Evolutionary conservation across 495 filamentous ascomycete species (phyloP).

Genomic region (Penicillium mononematosum): DNA sequence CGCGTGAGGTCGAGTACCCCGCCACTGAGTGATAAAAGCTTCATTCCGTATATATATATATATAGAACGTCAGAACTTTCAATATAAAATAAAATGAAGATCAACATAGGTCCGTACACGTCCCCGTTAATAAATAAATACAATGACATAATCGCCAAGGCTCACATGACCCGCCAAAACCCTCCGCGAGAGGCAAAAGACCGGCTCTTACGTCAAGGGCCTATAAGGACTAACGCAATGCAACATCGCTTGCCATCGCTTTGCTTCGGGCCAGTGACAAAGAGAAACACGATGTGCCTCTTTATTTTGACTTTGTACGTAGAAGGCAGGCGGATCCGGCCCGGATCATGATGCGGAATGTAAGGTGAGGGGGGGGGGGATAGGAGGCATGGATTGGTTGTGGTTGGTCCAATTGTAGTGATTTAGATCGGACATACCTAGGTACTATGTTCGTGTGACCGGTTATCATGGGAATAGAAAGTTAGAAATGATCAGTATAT

Average conservation of each 20-base stretch:
- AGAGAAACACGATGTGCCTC: slow-evolving; percentile 21
- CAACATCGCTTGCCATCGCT: slow-evolving; percentile 31
- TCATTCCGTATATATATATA: background rate
- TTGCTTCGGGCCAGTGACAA: slow-evolving; percentile 31
- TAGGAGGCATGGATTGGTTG: slow-evolving; percentile 1
- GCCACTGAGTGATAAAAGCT: background rate
- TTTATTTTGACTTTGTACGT: slow-evolving; percentile 2
- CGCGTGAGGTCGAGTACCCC: background rate
- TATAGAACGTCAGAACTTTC: background rate
- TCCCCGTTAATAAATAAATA: background rate
- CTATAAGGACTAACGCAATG: slow-evolving; percentile 5
- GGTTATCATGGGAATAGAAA: background rate
- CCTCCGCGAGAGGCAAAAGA: slow-evolving; percentile 6
- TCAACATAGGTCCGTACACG: background rate
- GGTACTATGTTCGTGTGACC: slow-evolving; percentile 4
- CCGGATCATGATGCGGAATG: slow-evolving; percentile 21
- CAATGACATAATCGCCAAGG: slow-evolving; percentile 15
- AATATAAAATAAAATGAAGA: slow-evolving; percentile 1
- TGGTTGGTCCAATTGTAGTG: slow-evolving; percentile 7
- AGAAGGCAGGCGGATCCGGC: slow-evolving; percentile 19
- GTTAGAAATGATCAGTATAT: background rate
- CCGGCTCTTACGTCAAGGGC: slow-evolving; percentile 9
- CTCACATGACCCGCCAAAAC: slow-evolving; percentile 14
- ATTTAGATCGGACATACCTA: background rate
- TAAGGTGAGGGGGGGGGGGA: slow-evolving; percentile 5